phyloP scores from a whole-genome alignment of 176 grass and related monocot genomes.

The Melocanna baccifera region DNA sequence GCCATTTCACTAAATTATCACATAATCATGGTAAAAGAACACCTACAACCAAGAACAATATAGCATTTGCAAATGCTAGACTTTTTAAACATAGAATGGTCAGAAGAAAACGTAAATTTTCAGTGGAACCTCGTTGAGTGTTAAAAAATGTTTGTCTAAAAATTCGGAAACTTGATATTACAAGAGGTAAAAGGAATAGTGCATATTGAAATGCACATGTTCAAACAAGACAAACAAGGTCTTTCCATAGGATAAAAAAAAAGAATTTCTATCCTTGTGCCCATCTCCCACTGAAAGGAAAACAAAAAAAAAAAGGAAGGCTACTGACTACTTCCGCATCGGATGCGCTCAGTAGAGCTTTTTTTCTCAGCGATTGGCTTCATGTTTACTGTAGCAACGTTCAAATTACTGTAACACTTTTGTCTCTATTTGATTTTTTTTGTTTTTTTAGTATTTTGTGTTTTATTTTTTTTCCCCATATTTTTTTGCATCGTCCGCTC shows the following conservation, averaged over 20 bases:
- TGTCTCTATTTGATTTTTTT: too few species aligned
- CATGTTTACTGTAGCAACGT: too few species aligned
- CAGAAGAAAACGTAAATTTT: background rate
- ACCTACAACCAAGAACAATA: background rate
- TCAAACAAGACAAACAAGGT: slow-evolving; percentile 28
- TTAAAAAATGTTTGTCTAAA: background rate
- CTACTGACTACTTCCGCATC: background rate
- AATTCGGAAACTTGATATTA: background rate
- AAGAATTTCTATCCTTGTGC: slow-evolving; percentile 2
- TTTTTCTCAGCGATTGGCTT: too few species aligned
- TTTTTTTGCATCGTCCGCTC: too few species aligned
- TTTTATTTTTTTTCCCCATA: too few species aligned
- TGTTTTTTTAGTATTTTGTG: too few species aligned
- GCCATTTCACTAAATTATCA: background rate
- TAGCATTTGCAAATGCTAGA: background rate
- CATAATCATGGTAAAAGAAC: background rate
- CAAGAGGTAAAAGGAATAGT: background rate
- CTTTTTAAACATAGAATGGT: background rate
- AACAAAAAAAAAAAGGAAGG: background rate
- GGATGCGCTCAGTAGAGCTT: too few species aligned
- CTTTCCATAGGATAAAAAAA: slow-evolving; percentile 15
- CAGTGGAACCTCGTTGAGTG: background rate
- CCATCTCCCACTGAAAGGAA: slow-evolving; percentile 10
- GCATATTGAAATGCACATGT: slow-evolving; percentile 17
- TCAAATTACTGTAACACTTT: too few species aligned